A percentile compares a stretch with the other conserved stretches of the same genome.
Conservation (phyloP, 2,329 filamentous ascomycete species). For the Dactylonectria macrodidyma region DNA sequence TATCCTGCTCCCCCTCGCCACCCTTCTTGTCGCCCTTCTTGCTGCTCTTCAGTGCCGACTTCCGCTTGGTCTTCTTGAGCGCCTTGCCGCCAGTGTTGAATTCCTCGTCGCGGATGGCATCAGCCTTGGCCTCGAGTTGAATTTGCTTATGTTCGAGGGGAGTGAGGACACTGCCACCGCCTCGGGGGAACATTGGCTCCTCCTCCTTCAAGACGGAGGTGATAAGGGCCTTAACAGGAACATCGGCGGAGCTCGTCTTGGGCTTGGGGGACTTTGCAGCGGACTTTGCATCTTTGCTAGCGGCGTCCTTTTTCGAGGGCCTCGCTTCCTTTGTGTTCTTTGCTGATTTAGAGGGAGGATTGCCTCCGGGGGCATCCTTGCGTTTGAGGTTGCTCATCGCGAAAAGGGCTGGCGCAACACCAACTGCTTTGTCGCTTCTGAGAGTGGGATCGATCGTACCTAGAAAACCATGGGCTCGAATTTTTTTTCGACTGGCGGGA, state of each 20-base stretch:
- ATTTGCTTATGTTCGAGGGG: slow-evolving; percentile 98
- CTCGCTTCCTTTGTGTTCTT: slow-evolving; percentile 62
- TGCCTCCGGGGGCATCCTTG: slow-evolving; percentile 69
- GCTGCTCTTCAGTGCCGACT: slow-evolving; percentile 64
- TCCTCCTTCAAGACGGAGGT: slow-evolving; percentile 77
- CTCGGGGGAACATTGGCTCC: slow-evolving; percentile 91
- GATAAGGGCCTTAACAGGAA: slow-evolving; percentile 52
- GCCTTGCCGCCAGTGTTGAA: slow-evolving; percentile 65
- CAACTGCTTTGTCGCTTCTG: slow-evolving; percentile 42
- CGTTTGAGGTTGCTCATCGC: slow-evolving; percentile 71
- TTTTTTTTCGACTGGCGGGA: slow-evolving; percentile 53
- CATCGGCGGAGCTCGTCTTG: slow-evolving; percentile 45
- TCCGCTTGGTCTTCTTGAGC: slow-evolving; percentile 70
- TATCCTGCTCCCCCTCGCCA: slow-evolving; percentile 62
- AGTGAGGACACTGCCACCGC: slow-evolving; percentile 90
- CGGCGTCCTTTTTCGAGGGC: slow-evolving; percentile 62
- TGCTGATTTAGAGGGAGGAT: slow-evolving; percentile 64
- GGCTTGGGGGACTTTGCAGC: slow-evolving; percentile 52
- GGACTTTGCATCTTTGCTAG: slow-evolving; percentile 50
- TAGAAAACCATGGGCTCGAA: slow-evolving; percentile 39
- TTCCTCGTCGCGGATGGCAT: slow-evolving; percentile 91
- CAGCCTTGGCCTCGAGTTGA: slow-evolving; percentile 90
- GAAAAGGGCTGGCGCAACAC: slow-evolving; percentile 48
- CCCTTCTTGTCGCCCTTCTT: slow-evolving; percentile 65
- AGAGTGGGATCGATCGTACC: slow-evolving; percentile 40